phyloP scores from a whole-genome alignment of 805 yeast species.

The Starmerella vaccinii region DNA sequence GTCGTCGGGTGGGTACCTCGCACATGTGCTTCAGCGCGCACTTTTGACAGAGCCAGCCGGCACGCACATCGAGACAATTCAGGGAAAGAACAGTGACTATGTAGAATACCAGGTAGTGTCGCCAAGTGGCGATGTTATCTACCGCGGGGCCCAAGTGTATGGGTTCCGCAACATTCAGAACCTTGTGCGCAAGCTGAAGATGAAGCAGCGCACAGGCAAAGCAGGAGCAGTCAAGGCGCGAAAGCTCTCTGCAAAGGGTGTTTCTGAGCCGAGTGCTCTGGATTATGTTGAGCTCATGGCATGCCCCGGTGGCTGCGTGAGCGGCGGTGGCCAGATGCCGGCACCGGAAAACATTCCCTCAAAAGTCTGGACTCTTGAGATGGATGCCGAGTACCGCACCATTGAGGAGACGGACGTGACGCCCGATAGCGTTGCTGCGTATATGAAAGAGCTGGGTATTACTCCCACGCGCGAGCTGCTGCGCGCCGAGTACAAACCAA shows the following conservation, averaged over 20 bases:
- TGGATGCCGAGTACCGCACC: constrained; percentile 32
- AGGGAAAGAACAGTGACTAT: constrained; percentile 65
- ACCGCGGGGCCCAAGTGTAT: constrained; percentile 59
- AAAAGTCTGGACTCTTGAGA: constrained; percentile 30
- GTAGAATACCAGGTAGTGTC: constrained; percentile 52
- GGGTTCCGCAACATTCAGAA: constrained; percentile 95
- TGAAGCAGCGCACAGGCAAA: constrained; percentile 28
- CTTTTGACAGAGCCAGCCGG: constrained; percentile 16
- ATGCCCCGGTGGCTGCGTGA: constrained; percentile 94
- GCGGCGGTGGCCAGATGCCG: constrained; percentile 87
- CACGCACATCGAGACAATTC: constrained; percentile 36
- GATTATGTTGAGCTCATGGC: constrained; percentile 95
- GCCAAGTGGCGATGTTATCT: constrained; percentile 34
- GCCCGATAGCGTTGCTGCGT: constrained; percentile 9
- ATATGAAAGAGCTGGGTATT: constrained; percentile 9
- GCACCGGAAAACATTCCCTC: constrained; percentile 29
- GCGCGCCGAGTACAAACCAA: constrained; percentile 20
- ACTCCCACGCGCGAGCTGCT: constrained; percentile 7
- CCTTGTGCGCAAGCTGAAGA: constrained; percentile 67
- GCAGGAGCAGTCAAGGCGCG: constrained; percentile 21
- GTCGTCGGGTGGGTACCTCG: constrained; percentile 82
- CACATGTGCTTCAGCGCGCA: constrained; percentile 42
- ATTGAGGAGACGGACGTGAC: constrained; percentile 17
- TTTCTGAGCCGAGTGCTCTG: constrained; percentile 53
- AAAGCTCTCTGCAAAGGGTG: constrained; percentile 19